phyloP scores from a whole-genome alignment of 1,139 yeast genomes.

The Spencermartinsiella ligniputridi region DNA sequence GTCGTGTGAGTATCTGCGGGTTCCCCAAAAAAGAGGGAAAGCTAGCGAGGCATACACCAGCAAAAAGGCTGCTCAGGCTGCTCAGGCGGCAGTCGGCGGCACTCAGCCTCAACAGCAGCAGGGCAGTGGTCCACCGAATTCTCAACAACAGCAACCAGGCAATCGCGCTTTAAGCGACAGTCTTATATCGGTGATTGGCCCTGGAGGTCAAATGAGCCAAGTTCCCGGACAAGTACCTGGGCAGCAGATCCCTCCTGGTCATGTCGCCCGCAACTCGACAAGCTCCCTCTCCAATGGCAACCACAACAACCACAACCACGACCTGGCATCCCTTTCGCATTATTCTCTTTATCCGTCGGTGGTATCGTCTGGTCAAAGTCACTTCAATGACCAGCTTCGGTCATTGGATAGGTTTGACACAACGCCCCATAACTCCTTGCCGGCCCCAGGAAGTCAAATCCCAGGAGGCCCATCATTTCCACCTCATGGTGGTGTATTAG shows the following conservation, averaged over 20 bases:
- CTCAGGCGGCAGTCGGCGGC: neutral
- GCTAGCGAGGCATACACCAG: conserved; percentile 30
- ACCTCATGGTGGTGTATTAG: too few relatives aligned
- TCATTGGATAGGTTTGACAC: neutral
- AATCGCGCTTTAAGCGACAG: neutral
- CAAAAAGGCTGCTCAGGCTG: conserved; percentile 12
- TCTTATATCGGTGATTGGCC: neutral
- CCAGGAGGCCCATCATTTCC: too few relatives aligned
- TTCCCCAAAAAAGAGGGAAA: conserved; percentile 40
- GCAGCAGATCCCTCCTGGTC: too few relatives aligned
- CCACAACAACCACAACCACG: conserved; percentile 2
- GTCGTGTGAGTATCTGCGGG: conserved; percentile 36
- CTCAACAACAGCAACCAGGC: neutral
- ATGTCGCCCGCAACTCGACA: too few relatives aligned
- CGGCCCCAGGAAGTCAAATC: too few relatives aligned
- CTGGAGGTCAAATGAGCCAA: too few relatives aligned
- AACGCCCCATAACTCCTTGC: neutral
- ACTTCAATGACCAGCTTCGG: neutral
- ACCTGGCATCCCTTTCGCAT: neutral
- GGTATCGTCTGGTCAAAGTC: neutral
- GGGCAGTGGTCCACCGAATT: neutral
- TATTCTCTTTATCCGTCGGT: conserved; percentile 1
- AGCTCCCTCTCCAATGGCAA: conserved; percentile 1
- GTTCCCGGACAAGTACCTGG: too few relatives aligned
- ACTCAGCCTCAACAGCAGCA: neutral